Base-by-base conservation (phyloP, 1,284 basidiomycete species). In the Ganoderma resinaceum region DNA sequence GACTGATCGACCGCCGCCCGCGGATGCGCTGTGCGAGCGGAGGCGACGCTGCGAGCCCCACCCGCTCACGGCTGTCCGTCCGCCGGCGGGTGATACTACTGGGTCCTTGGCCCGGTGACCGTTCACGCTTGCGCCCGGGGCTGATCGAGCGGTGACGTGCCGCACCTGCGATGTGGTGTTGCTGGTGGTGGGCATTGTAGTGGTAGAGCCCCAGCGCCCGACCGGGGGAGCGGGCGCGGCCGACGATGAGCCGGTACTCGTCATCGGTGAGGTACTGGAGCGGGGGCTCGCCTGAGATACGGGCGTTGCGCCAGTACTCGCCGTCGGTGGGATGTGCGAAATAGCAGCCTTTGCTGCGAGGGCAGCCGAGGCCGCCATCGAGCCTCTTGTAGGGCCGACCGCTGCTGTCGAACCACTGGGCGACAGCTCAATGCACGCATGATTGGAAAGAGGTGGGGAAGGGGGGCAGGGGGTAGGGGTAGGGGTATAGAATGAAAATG, bases 301-400 rank as follows among this genome's bases (percentile, higher is more conserved):
- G 49, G 38, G 72, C 70, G 14, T 35, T 65, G n/a, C 61, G 63
- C 72, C 72, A 73, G 31, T 35, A 23, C 11, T 70, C 70, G 42
- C 55, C 35, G 35, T 73, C 70, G n/a, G 40, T 63, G 35, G 72
- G 72, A 43, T 73, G 72, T 4, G 72, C 72, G 59, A 73, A 73
- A 66, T 62, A 71, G 55, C 72, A 73, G 40, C 26, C 46, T 14
- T 52, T 69, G 55, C 14, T 37, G 16, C 72, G 63, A 9, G 70
- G 70, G 33, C 72, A 73, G 53, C 72, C 72, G 26, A 66, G 61
- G 0, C 72, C 72, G 20, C 68, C 68, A 14, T 73, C 69, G 33
- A 69, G 67, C 18, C 72, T 69, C 14, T 66, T 65, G 58, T 61
- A 71, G 4, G 69, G 69, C 52, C 72, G 62, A 9, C 72, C 72